These are phyloP conservation scores for Echinosophora koreensis DNA, from an alignment of 306 rosid genomes.

Conservation along the genomic window DNA sequence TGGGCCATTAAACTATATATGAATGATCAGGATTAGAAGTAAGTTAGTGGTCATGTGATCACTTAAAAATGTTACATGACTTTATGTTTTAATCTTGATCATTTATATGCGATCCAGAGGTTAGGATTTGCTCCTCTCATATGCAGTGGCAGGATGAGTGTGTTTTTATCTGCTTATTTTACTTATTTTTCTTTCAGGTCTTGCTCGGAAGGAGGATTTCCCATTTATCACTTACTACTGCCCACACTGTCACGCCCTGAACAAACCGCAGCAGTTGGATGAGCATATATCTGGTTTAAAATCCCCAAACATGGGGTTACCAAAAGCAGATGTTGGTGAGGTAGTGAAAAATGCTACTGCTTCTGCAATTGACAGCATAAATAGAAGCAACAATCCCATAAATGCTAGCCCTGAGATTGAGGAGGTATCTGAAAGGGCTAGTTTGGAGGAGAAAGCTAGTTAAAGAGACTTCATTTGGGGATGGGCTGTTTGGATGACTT, in stretches of 20 bases:
- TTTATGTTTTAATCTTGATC: too few species aligned
- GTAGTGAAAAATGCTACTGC: conserved; percentile 41
- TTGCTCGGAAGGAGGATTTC: conserved; percentile 83
- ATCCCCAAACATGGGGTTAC: conserved; percentile 48
- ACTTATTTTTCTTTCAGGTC: conserved; percentile 66
- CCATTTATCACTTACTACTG: conserved; percentile 88
- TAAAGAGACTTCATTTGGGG: conserved; percentile 30
- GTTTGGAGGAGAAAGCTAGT: conserved; percentile 46
- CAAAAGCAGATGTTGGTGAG: conserved; percentile 46
- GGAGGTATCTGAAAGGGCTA: conserved; percentile 48
- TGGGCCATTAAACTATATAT: too few species aligned
- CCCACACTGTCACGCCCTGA: conserved; percentile 87
- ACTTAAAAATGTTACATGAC: too few species aligned
- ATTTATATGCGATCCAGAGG: too few species aligned
- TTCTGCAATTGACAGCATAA: conserved; percentile 52
- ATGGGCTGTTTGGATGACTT: conserved; percentile 5
- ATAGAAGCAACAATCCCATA: conserved; percentile 35
- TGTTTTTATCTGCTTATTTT: conserved; percentile 37
- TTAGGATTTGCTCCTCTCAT: too few species aligned
- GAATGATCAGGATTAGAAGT: too few species aligned
- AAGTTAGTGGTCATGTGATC: too few species aligned
- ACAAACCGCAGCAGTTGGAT: conserved; percentile 69
- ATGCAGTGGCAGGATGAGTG: conserved; percentile 10
- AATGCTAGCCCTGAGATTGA: conserved; percentile 56
- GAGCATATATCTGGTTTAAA: conserved; percentile 53